Evolutionary conservation across 345 rosid genomes (phyloP).

Genomic region (Isatis tinctoria): DNA sequence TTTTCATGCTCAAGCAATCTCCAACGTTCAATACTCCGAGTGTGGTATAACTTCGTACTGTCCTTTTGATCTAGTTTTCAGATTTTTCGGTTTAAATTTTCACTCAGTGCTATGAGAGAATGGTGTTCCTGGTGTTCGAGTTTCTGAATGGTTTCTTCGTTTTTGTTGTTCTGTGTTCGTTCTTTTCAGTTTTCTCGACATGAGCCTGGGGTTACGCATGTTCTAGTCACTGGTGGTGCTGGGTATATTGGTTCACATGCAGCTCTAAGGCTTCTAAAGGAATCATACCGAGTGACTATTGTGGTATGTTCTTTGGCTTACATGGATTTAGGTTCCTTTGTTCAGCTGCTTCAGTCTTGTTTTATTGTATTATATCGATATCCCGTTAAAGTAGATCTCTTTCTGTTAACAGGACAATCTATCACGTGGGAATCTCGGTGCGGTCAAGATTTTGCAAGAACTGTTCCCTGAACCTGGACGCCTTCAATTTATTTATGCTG

Average conservation of each 20-base stretch:
- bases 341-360: background rate
- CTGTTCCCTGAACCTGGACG: slow-evolving; percentile 60
- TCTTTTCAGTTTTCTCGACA: slow-evolving; percentile 38
- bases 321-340: background rate
- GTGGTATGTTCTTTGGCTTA: slow-evolving; percentile 41
- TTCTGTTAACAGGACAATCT: slow-evolving; percentile 51
- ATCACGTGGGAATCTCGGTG: slow-evolving; percentile 64
- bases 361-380: background rate
- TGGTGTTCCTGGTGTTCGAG: background rate
- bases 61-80: background rate
- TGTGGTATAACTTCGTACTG: slow-evolving; percentile 37
- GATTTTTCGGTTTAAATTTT: background rate
- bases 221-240: slow-evolving; percentile 78
- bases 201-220: slow-evolving; percentile 53
- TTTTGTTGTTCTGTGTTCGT: background rate
- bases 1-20: slow-evolving; percentile 88
- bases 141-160: background rate
- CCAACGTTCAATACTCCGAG: slow-evolving; percentile 63
- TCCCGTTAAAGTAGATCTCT: background rate
- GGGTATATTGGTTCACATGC: slow-evolving; percentile 85
- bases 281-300: slow-evolving; percentile 63
- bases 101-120: background rate
- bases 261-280: slow-evolving; percentile 56
- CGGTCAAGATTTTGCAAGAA: slow-evolving; percentile 51
- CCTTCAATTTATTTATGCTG: slow-evolving; percentile 64